Evolutionary conservation across 495 filamentous ascomycete species (phyloP).

Genomic region (Aspergillus olivimuriae): DNA sequence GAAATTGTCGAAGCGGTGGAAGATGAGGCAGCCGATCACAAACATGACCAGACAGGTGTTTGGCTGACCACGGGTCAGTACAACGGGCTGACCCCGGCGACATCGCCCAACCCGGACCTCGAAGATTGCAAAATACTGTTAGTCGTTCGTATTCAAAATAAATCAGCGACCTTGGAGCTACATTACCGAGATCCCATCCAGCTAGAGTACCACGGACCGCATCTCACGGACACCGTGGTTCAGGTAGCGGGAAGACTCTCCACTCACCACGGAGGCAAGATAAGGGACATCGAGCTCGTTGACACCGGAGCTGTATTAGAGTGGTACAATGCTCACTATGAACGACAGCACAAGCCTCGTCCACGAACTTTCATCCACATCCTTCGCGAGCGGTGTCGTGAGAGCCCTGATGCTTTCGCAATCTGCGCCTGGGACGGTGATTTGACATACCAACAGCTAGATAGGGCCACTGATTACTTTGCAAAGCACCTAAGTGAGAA

Average conservation of each 20-base stretch:
- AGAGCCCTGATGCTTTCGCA: background rate
- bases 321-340: background rate
- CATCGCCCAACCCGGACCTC: background rate
- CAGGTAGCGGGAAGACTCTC: background rate
- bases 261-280: background rate
- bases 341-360: background rate
- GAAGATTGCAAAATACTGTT: background rate
- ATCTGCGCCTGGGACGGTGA: background rate
- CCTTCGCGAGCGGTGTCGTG: background rate
- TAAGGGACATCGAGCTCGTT: background rate
- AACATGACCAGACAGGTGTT: background rate
- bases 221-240: background rate
- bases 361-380: background rate
- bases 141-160: background rate
- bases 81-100: background rate
- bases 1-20: background rate
- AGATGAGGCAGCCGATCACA: background rate
- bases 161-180: background rate
- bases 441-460: background rate
- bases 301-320: background rate
- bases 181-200: background rate
- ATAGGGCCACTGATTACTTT: background rate
- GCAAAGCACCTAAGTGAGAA: background rate
- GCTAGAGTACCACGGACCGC: background rate
- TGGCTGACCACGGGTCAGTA: background rate